A percentile compares a stretch with the other conserved stretches of the same genome.
Conservation (phyloP, 208 protist genomes). For the Leishmania amazonensis region DNA sequence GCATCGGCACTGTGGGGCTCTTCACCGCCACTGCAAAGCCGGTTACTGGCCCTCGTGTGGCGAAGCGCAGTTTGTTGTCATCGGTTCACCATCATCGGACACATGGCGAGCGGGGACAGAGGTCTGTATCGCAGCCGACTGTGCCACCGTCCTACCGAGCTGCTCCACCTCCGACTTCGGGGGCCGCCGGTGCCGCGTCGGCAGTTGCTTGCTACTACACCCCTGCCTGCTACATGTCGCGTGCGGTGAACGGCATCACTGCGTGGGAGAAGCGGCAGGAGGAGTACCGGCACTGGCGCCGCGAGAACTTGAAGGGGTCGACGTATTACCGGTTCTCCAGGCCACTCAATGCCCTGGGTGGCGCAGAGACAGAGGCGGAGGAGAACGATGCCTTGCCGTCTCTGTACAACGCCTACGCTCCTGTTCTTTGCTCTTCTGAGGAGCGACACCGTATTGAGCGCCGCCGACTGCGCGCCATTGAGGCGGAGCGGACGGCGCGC, state of each 20-base stretch:
- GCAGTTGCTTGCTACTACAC: slow-evolving; percentile 8
- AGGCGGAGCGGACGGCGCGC: slow-evolving; percentile 29
- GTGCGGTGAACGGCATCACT: slow-evolving; percentile 1
- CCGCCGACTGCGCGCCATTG: slow-evolving; percentile 33
- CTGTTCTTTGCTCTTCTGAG: slow-evolving; percentile 1
- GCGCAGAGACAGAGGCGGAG: neutral
- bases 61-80: neutral
- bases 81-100: neutral
- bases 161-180: neutral
- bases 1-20: slow-evolving; percentile 59
- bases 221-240: slow-evolving; percentile 31
- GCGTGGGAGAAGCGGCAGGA: slow-evolving; percentile 36
- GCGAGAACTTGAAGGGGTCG: slow-evolving; percentile 17
- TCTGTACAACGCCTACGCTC: neutral
- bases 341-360: neutral
- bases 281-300: slow-evolving; percentile 52
- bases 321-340: slow-evolving; percentile 27
- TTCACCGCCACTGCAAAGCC: slow-evolving; percentile 29
- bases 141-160: neutral
- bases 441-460: slow-evolving; percentile 28
- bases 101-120: neutral
- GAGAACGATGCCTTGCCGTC: neutral
- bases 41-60: neutral
- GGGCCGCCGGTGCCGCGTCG: neutral
- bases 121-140: neutral